Conservation (phyloP, 1,139 yeast species). For the Yamadazyma taylorii region DNA sequence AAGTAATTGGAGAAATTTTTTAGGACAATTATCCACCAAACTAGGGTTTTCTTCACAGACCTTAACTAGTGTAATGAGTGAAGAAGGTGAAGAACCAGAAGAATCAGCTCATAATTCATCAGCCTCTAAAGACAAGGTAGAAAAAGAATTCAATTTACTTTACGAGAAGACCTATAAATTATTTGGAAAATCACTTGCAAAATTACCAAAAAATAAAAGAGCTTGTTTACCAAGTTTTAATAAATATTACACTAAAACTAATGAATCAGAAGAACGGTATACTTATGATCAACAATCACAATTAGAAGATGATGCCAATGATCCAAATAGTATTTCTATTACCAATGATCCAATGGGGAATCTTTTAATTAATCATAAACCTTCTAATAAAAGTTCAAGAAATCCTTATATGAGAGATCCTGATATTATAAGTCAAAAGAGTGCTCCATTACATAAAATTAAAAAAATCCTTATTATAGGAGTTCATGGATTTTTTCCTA, state of each 20-base stretch:
- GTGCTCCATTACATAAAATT: conserved; percentile 35
- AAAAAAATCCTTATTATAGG: conserved; percentile 77
- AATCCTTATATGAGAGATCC: conserved; percentile 16
- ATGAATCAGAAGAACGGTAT: conserved; percentile 15
- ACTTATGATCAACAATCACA: conserved; percentile 25
- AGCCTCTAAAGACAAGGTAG: conserved; percentile 24
- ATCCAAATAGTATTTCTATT: conserved; percentile 38
- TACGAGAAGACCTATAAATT: conserved; percentile 42
- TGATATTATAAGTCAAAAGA: conserved; percentile 30
- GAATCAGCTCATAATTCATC: conserved; percentile 11
- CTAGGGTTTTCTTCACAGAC: conserved; percentile 41
- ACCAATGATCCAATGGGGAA: conserved; percentile 49
- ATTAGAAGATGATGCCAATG: conserved; percentile 27
- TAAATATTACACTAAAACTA: conserved; percentile 26
- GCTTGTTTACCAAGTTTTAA: conserved; percentile 47
- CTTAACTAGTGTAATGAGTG: conserved; percentile 28
- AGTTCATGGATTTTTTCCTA: conserved; percentile 55
- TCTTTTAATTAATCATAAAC: conserved; percentile 36
- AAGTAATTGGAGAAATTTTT: conserved; percentile 38
- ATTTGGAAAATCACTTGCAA: conserved; percentile 41
- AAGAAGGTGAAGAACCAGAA: conserved; percentile 10
- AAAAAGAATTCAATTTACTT: conserved; percentile 35
- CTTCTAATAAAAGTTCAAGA: conserved; percentile 8
- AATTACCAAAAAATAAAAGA: conserved; percentile 37
- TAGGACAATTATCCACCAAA: conserved; percentile 36